These are phyloP conservation scores for Skeletonema menzelii DNA, from an alignment of 108 stramenopile species.

Conservation along the genomic window DNA sequence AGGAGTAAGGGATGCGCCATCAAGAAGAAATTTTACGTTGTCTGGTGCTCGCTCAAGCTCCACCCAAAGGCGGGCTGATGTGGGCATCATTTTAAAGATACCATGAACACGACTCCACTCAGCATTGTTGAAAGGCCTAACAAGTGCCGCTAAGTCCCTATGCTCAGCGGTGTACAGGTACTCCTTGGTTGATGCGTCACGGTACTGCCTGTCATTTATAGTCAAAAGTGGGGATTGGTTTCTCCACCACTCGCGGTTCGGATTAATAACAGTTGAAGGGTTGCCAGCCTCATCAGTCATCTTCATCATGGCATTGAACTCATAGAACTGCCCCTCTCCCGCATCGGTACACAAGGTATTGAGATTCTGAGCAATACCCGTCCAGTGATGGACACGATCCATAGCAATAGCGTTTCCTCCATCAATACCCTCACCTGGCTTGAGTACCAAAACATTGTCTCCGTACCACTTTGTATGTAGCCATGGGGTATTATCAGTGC, in stretches of 20 bases:
- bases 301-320: slow-evolving; percentile 38
- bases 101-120: slow-evolving; percentile 39
- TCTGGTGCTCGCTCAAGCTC: slow-evolving; percentile 38
- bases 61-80: slow-evolving; percentile 7
- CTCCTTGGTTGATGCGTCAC: slow-evolving; percentile 21
- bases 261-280: slow-evolving; percentile 26
- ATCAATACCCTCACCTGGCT: slow-evolving; percentile 17
- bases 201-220: slow-evolving; percentile 14
- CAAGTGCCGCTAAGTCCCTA: slow-evolving; percentile 3
- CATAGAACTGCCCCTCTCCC: slow-evolving; percentile 24
- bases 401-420: slow-evolving; percentile 35
- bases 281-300: slow-evolving; percentile 17
- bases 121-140: slow-evolving; percentile 27
- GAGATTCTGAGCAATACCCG: slow-evolving; percentile 39
- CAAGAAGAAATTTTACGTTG: slow-evolving; percentile 23
- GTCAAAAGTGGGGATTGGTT: slow-evolving; percentile 26
- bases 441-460: slow-evolving; percentile 12
- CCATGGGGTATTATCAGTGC: slow-evolving; percentile 24
- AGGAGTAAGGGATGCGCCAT: slow-evolving; percentile 19
- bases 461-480: slow-evolving; percentile 15
- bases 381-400: slow-evolving; percentile 17
- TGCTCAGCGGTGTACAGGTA: slow-evolving; percentile 12
- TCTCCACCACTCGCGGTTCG: slow-evolving; percentile 18
- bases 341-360: slow-evolving; percentile 34
- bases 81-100: slow-evolving; percentile 32